Base-by-base conservation (phyloP, 73 alveolate species). In the Durusdinium trenchii region DNA sequence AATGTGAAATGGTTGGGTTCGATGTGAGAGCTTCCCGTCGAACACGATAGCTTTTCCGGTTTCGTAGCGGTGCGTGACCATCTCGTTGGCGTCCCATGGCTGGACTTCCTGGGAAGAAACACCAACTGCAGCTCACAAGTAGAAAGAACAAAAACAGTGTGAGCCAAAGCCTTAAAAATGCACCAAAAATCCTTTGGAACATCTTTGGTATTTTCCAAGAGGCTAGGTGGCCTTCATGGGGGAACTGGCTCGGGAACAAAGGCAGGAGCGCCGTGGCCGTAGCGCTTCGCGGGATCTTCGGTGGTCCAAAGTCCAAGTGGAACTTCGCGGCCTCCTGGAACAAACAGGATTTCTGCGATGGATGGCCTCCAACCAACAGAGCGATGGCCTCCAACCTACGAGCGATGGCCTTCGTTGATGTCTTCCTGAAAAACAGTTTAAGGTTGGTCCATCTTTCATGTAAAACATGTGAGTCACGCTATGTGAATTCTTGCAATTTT, bases 211-310 rank as follows among this genome's bases (percentile, higher is more conserved):
- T n/a, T 30, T 3, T 3, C 86, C 43, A 18, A 69, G 98, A 89
- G 36, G 28, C 98, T 40, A 91, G 48, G 48, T 91, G 47, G 3
- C 98, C 98, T 40, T 91, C 47, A 38, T 54, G 60, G 26, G 98
- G 98, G 89, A 91, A 91, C 5, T 28, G 78, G 6, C 26, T 28
- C 43, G 98, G 98, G 54, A 45, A 76, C 61, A 91, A 36, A 3
- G 98, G 98, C 98, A 91, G 36, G 76, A 91, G 76, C 6, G 98
- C 98, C 46, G 98, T 91, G 82, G 78, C 87, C 45, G 98, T 89
- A 9, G 60, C 98, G 20, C 98, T 89, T 12, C 98, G 98, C 32
- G 98, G 98, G 46, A 91, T 91, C 35, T 54, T 51, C 40, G 90
- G 90, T 3, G 98, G 98, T 43, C 98, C 98, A 40, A 91, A 91